Conservation (phyloP, 129 eudicot genomes). For the Logfia minima region DNA sequence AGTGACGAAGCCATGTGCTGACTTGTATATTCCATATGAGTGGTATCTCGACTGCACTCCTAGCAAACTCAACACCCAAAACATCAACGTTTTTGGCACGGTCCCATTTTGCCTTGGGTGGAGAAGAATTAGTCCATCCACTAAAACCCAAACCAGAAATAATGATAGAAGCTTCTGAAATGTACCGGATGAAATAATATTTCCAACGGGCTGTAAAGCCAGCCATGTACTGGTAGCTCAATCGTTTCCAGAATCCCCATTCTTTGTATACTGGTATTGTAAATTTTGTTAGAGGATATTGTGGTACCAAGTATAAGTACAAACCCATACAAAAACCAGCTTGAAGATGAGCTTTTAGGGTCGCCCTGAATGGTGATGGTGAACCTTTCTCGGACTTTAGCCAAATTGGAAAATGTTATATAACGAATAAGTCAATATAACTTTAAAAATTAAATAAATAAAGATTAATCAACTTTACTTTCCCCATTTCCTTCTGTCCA, state of each 20-base stretch:
- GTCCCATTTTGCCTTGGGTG: constrained; percentile 80
- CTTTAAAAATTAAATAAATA: neutral
- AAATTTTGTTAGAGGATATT: constrained; percentile 64
- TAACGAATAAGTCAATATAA: constrained; percentile 3
- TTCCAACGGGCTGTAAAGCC: constrained; percentile 91
- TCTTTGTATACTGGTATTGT: constrained; percentile 60
- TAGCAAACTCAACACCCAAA: constrained; percentile 89
- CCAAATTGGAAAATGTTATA: constrained; percentile 47
- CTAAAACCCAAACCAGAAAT: constrained; percentile 86
- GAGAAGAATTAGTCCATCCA: constrained; percentile 86
- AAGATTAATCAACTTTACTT: constrained; percentile 21
- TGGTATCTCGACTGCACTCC: constrained; percentile 82
- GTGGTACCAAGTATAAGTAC: constrained; percentile 75
- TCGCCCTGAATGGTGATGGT: constrained; percentile 66
- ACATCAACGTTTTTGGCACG: constrained; percentile 91
- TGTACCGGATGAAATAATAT: constrained; percentile 89
- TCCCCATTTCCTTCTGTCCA: constrained; percentile 90
- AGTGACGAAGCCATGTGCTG: constrained; percentile 99
- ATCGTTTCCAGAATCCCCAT: constrained; percentile 72
- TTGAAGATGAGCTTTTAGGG: constrained; percentile 65
- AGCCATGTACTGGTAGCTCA: constrained; percentile 76
- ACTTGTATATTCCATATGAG: constrained; percentile 96
- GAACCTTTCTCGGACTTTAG: constrained; percentile 35
- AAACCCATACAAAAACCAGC: constrained; percentile 87
- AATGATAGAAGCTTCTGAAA: constrained; percentile 80